These are phyloP conservation scores for Psilocybe tampanensis DNA, from an alignment of 768 basidiomycete species.

Conservation along the genomic window DNA sequence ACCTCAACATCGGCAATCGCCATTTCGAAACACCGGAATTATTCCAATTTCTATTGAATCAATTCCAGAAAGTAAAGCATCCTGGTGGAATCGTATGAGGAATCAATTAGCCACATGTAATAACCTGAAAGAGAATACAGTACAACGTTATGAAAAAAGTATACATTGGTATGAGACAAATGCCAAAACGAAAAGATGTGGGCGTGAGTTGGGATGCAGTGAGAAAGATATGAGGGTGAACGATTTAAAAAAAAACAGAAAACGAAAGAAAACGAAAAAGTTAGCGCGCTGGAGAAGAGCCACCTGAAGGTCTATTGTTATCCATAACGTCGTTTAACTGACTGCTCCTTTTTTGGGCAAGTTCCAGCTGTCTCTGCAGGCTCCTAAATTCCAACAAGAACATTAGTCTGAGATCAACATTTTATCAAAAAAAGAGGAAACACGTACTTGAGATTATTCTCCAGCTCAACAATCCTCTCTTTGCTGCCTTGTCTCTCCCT, in stretches of 20 bases:
- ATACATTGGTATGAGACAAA: slow-evolving; percentile 1
- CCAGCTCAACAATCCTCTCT: slow-evolving; percentile 76
- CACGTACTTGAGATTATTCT: slow-evolving; percentile 68
- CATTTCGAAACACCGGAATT: not conserved
- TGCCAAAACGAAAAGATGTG: not conserved
- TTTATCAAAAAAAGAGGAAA: slow-evolving; percentile 3
- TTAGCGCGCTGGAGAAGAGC: not conserved
- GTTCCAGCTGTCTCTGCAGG: slow-evolving; percentile 74
- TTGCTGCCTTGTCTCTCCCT: slow-evolving; percentile 93
- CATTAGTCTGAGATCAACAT: slow-evolving; percentile 8
- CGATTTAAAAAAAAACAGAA: not conserved
- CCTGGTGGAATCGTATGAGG: slow-evolving; percentile 3
- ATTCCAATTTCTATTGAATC: not conserved
- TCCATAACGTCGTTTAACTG: slow-evolving; percentile 60
- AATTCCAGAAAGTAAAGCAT: not conserved
- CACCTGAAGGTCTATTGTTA: slow-evolving; percentile 24
- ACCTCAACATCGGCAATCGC: not conserved
- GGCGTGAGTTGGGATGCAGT: too few relatives aligned
- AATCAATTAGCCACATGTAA: slow-evolving; percentile 1
- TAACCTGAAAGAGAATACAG: not conserved
- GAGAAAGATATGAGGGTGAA: not conserved
- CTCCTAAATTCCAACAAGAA: slow-evolving; percentile 48
- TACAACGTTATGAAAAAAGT: not conserved
- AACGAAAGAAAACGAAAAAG: not conserved
- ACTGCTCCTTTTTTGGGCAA: slow-evolving; percentile 73